Evolutionary conservation across 805 yeast genomes (phyloP).

Genomic region (Brettanomyces sp.): DNA sequence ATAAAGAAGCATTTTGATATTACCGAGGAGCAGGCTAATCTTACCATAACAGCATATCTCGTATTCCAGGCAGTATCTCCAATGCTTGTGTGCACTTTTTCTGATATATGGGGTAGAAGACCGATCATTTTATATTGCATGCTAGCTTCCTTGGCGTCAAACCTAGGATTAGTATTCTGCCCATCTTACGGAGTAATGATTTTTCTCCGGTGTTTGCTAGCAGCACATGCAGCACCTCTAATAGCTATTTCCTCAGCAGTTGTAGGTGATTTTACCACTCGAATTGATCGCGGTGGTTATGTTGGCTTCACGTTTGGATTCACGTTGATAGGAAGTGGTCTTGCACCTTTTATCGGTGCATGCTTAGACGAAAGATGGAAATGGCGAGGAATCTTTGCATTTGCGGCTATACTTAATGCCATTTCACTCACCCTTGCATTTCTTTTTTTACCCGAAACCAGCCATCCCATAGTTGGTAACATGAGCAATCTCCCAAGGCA

Average conservation of each 20-base stretch:
- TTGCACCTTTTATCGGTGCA: slow-evolving; percentile 68
- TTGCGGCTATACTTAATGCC: slow-evolving; percentile 57
- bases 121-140: slow-evolving; percentile 53
- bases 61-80: slow-evolving; percentile 74
- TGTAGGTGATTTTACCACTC: slow-evolving; percentile 63
- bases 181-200: slow-evolving; percentile 52
- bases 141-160: slow-evolving; percentile 45
- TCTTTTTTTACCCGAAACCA: slow-evolving; percentile 58
- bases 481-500: slow-evolving; percentile 49
- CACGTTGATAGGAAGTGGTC: slow-evolving; percentile 62
- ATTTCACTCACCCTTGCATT: slow-evolving; percentile 30
- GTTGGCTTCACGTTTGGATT: slow-evolving; percentile 60
- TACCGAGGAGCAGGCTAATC: slow-evolving; percentile 47
- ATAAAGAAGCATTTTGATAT: slow-evolving; percentile 47
- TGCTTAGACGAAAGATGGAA: slow-evolving; percentile 40
- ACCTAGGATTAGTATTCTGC: slow-evolving; percentile 56
- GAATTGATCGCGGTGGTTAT: slow-evolving; percentile 61
- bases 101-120: slow-evolving; percentile 67
- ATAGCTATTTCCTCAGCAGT: slow-evolving; percentile 63
- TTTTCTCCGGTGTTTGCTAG: slow-evolving; percentile 65
- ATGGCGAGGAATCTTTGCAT: slow-evolving; percentile 76
- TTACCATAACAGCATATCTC: slow-evolving; percentile 69
- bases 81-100: slow-evolving; percentile 52
- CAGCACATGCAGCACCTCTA: slow-evolving; percentile 68
- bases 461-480: slow-evolving; percentile 63